A percentile compares a stretch with the other conserved stretches of the same genome.
These are phyloP conservation scores for Quercus aquifolioides DNA, from an alignment of 306 rosid species.

Conservation along the genomic window DNA sequence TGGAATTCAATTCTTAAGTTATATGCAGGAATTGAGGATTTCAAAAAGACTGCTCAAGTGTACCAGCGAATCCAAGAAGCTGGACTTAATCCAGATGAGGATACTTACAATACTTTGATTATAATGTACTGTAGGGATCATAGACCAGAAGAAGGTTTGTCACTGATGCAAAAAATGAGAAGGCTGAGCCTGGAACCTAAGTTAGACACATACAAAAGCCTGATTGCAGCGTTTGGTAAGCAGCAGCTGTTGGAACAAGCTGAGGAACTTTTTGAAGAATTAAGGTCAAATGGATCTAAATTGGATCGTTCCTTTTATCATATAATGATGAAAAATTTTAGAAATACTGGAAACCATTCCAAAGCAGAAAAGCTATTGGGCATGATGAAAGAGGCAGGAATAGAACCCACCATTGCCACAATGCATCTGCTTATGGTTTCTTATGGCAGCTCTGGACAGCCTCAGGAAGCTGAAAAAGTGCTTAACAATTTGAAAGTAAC, in stretches of 20 bases:
- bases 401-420: constrained; percentile 82
- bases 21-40: constrained; percentile 71
- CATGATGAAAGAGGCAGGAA: constrained; percentile 80
- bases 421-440: constrained; percentile 97
- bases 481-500: constrained; percentile 66
- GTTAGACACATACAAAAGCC: constrained; percentile 80
- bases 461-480: constrained; percentile 85
- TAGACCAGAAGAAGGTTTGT: constrained; percentile 86
- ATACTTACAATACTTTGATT: constrained; percentile 72
- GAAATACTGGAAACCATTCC: constrained; percentile 73
- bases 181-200: constrained; percentile 69
- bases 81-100: constrained; percentile 69
- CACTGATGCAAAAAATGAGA: constrained; percentile 81
- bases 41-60: constrained; percentile 48
- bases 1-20: constrained; percentile 70
- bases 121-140: constrained; percentile 84
- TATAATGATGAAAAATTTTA: constrained; percentile 79
- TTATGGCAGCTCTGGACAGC: constrained; percentile 84
- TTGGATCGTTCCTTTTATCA: constrained; percentile 90
- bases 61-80: constrained; percentile 65
- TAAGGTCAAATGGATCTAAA: constrained; percentile 57
- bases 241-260: constrained; percentile 63
- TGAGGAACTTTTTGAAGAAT: constrained; percentile 89
- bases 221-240: constrained; percentile 85
- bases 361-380: constrained; percentile 74